These are phyloP conservation scores for Fusarium fujikuroi DNA, from an alignment of 2,329 filamentous ascomycete species.

Conservation along the genomic window DNA sequence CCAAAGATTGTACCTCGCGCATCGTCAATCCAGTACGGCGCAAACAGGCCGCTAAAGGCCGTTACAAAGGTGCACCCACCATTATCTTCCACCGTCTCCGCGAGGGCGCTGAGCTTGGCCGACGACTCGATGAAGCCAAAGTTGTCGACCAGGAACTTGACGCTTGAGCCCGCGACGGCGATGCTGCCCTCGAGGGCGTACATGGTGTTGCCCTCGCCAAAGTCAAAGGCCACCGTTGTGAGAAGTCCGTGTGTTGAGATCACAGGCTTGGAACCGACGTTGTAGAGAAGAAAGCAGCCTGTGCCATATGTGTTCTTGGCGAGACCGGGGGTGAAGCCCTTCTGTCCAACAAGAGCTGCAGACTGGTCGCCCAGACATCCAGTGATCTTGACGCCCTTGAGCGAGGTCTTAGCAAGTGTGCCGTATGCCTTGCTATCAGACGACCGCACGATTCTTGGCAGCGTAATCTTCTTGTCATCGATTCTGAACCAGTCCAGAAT, in stretches of 20 bases:
- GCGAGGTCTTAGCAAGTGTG: slow-evolving; percentile 65
- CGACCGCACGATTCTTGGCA: slow-evolving; percentile 82
- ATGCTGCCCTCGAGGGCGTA: slow-evolving; percentile 84
- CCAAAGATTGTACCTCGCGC: slow-evolving; percentile 83
- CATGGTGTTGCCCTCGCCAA: slow-evolving; percentile 72
- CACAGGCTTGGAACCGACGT: slow-evolving; percentile 82
- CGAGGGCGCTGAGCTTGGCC: slow-evolving; percentile 57
- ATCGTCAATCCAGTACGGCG: slow-evolving; percentile 88
- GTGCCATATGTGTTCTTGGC: slow-evolving; percentile 91
- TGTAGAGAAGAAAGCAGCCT: slow-evolving; percentile 86
- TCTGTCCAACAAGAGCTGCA: slow-evolving; percentile 81
- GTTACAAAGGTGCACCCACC: slow-evolving; percentile 83
- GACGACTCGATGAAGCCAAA: slow-evolving; percentile 64
- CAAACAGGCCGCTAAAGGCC: slow-evolving; percentile 83
- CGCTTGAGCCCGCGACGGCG: slow-evolving; percentile 78
- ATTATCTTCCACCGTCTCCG: slow-evolving; percentile 69
- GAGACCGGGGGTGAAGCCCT: slow-evolving; percentile 77
- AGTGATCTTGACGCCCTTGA: slow-evolving; percentile 76
- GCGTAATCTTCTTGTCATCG: slow-evolving; percentile 72
- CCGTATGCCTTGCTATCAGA: slow-evolving; percentile 77
- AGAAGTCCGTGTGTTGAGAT: slow-evolving; percentile 81
- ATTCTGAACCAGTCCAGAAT: slow-evolving; percentile 81
- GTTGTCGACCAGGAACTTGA: slow-evolving; percentile 74
- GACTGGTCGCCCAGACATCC: slow-evolving; percentile 87
- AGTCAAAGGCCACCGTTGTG: slow-evolving; percentile 81